Evolutionary conservation across 495 filamentous ascomycete genomes (phyloP), one percentile per base, ranked within the genome.

Genomic region (Podospora sp.): DNA sequence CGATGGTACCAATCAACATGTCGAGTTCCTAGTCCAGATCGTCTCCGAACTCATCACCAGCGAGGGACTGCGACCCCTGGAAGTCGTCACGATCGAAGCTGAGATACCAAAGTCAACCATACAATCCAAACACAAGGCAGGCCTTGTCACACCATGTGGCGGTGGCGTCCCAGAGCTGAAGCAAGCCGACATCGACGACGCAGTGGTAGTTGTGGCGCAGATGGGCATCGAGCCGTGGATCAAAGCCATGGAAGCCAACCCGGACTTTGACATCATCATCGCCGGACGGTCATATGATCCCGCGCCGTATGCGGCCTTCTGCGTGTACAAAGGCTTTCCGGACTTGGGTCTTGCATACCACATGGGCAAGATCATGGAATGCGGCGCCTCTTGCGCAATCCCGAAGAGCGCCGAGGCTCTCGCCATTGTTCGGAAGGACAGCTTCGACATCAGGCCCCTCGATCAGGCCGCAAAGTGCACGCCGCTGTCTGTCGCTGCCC

Each of bases 291-390:
- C 80, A 6, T 85, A 86, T 58, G 84, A 86, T 65, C 84, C 83
- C 0, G 71, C 76, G 2, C 82, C 83, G 0, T 86, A 79, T 68
- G 75, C 78, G 6, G 83, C 82, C 6, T 85, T 78, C 64, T 80
- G 70, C 25, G 46, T 67, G 22, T 59, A 65, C 18, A 63, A 68
- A 9, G 65, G 59, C 24, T 66, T 67, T 11, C 24, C 33, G 1
- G 60, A 70, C 27, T 46, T 69, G 14, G 62, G 67, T 7, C 4
- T 69, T 9, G 67, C 62, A 6, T 61, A 65, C 62, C 81, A 84
- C 68, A 84, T 86, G 82, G 83, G 83, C 21, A 86, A 86, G 72
- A 81, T 80, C 6, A 78, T 86, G 75, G 84, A 86, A 60, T 86
- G 83, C 33, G 83, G 84, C 33, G 84, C 69, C 0, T 58, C 73